Base-by-base conservation (phyloP, 2,329 filamentous ascomycete genomes). In the Pochonia chlamydosporia region DNA sequence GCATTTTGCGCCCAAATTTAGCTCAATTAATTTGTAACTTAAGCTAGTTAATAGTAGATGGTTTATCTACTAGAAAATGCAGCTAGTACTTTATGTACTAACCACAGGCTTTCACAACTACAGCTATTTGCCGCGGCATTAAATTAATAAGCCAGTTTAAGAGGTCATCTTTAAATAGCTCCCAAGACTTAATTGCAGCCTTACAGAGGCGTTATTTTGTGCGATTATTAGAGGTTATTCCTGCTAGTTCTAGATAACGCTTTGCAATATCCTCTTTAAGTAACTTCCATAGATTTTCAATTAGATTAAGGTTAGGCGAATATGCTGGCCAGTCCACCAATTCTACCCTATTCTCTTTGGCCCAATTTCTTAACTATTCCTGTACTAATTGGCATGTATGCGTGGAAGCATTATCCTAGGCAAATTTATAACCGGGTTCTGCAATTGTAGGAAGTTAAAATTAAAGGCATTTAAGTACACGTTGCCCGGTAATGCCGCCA, bases 271-370 rank as follows among this genome's bases (percentile, higher is more conserved):
- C 41, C 24, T 48, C 42, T 39, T 52, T 47, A 36, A 50, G 16
- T 18, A 52, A 11, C 33, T 50, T 50, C 50, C 18, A 49, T 44
- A 47, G 35, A 43, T 50, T 52, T 43, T 50, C 43, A 5, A 52
- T 52, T 6, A 25, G 46, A 36, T 52, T 47, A 36, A 50, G 43
- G 39, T 52, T 30, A 28, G 46, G 51, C 8, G 18, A 50, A 40
- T 50, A 52, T 21, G 18, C 31, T 9, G 41, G 51, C 51, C 25
- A 52, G 18, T 48, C 26, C 0, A 47, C 28, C 8, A 50, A 30
- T 3, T 13, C 14, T 3, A 48, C 28, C 6, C 43, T 21, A 43
- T 52, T 41, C 39, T 46, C 35, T 10, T 20, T 4, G 18, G 44
- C 37, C 43, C 16, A 48, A 24, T 46, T 14, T n/a, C 1, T 1